Base-by-base conservation (phyloP, 768 basidiomycete species). In the Lyophyllum shimeji region DNA sequence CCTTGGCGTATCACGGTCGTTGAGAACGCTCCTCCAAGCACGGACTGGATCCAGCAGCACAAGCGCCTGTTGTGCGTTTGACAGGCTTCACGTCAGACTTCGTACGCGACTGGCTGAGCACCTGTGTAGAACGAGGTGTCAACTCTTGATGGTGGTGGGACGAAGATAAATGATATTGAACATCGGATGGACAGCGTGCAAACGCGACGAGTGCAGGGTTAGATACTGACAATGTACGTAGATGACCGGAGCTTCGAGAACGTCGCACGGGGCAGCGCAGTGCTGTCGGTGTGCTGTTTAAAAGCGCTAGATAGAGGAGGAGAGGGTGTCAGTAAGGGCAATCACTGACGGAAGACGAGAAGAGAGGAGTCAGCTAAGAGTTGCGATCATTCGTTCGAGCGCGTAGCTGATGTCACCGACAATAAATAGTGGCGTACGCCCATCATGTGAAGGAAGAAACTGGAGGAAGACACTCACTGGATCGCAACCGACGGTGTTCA, bases 381-480 rank as follows among this genome's bases (percentile, higher is more conserved):
- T 72, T 83, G 75, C 69, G 74, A 81, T 86, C 85, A 85, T 68
- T 60, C 50, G 46, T 61, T 54, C 53, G 59, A 61, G 42, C 44
- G 48, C 34, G 31, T 55, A 33, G 57, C 40, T 72, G 68, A 62
- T 61, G 70, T 85, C 84, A 83, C 75, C 72, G 84, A 88, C 85
- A 89, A 88, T 86, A 89, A 86, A 88, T 87, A 79, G 63, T 60
- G 72, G 74, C 71, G 65, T 63, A 61, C 60, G 63, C 73, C 75
- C 83, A 85, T 84, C 84, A 82, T 75, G n/a, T 55, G 43, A 48
- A 40, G 18, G 8, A 33, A 42, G 52, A 51, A 39, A 12, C 52
- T 1, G 13, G 31, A 52, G 46, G 37, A 40, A 45, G 47, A 60
- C 17, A 72, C 71, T 73, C 58, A 74, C 73, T 53, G 20, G 55